Evolutionary conservation across 2,329 filamentous ascomycete species (phyloP).

Genomic region (Chaetomium strumarium): DNA sequence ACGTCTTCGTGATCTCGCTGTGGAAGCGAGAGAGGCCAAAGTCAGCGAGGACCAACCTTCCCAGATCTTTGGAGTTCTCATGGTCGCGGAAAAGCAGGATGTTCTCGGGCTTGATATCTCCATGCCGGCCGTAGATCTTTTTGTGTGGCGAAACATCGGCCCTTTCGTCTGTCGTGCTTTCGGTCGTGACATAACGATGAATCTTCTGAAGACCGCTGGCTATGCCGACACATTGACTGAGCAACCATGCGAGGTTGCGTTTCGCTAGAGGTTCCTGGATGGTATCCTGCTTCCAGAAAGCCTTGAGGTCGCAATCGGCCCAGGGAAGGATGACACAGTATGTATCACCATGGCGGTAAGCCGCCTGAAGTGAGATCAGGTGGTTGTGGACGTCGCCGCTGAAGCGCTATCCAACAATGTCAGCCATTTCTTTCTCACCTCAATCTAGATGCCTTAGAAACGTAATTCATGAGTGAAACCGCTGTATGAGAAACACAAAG

Average conservation of each 20-base stretch:
- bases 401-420: slow-evolving; percentile 8
- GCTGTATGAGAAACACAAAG: too few relatives aligned
- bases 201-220: slow-evolving; percentile 7
- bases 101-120: slow-evolving; percentile 16
- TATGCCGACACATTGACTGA: slow-evolving; percentile 1
- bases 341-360: slow-evolving; percentile 6
- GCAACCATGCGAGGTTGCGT: not conserved
- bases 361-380: slow-evolving; percentile 8
- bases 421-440: not conserved
- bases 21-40: slow-evolving; percentile 11
- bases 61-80: not conserved
- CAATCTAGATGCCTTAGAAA: not conserved
- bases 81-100: slow-evolving; percentile 15
- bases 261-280: not conserved
- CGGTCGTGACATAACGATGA: not conserved
- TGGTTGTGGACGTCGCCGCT: slow-evolving; percentile 7
- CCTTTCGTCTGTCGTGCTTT: too few relatives aligned
- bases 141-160: not conserved
- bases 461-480: too few relatives aligned
- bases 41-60: slow-evolving; percentile 11
- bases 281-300: slow-evolving; percentile 1
- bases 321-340: slow-evolving; percentile 14
- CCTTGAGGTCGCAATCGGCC: slow-evolving; percentile 8
- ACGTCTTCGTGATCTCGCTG: not conserved
- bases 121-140: slow-evolving; percentile 11